These are phyloP conservation scores for Rosa chinensis DNA, from an alignment of 306 rosid species.

Conservation along the genomic window DNA sequence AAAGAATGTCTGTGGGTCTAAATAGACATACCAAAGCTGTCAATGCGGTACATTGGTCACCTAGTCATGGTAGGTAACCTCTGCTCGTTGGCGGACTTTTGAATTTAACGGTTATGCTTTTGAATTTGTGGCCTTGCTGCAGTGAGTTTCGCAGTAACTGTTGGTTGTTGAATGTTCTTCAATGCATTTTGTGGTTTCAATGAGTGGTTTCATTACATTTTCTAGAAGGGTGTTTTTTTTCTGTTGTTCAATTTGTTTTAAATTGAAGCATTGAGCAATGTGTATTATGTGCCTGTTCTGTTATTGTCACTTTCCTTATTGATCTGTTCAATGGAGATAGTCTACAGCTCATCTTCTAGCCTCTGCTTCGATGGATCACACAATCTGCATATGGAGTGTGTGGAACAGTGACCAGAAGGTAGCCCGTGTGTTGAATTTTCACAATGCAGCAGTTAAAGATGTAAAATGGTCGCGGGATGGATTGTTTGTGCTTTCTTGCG, in stretches of 20 bases:
- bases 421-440: slow-evolving; percentile 52
- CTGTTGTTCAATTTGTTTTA: background rate
- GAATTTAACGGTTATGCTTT: background rate
- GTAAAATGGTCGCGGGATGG: slow-evolving; percentile 82
- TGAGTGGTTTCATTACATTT: background rate
- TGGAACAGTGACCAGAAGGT: slow-evolving; percentile 84
- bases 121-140: background rate
- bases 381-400: slow-evolving; percentile 73
- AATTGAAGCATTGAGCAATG: slow-evolving; percentile 15
- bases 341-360: slow-evolving; percentile 96
- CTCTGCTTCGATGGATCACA: slow-evolving; percentile 91
- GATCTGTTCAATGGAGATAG: slow-evolving; percentile 63
- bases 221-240: slow-evolving; percentile 6
- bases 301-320: slow-evolving; percentile 37
- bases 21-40: slow-evolving; percentile 64
- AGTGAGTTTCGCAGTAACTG: background rate
- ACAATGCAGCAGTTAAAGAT: slow-evolving; percentile 74
- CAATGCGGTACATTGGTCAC: slow-evolving; percentile 79
- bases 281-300: slow-evolving; percentile 9
- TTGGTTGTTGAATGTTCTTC: background rate
- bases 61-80: slow-evolving; percentile 54
- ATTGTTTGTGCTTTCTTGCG: slow-evolving; percentile 71
- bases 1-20: slow-evolving; percentile 48
- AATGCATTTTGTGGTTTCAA: background rate
- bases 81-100: background rate